These are phyloP conservation scores for Chlorella sp. DNA, from an alignment of 139 green algal species.

Conservation along the genomic window DNA sequence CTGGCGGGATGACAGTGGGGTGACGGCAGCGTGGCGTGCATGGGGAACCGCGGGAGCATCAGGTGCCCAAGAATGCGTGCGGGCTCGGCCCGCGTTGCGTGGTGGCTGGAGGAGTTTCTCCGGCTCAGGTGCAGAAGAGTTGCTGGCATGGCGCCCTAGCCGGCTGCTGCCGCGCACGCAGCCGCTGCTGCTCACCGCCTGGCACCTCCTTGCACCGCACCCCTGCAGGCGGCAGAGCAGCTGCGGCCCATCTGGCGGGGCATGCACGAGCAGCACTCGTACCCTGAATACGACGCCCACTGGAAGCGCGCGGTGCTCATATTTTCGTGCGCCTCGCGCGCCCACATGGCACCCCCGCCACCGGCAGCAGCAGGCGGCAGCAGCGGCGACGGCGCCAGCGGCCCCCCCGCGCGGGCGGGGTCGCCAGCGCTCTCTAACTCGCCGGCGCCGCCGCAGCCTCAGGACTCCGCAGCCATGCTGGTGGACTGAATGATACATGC, in stretches of 20 bases:
- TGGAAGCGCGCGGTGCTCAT: constrained; percentile 42
- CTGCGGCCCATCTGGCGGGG: constrained; percentile 51
- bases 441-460: neutral
- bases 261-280: constrained; percentile 53
- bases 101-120: neutral
- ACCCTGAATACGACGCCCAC: constrained; percentile 47
- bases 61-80: neutral
- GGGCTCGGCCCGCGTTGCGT: too few species aligned
- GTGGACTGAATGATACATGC: neutral
- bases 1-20: neutral
- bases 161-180: neutral
- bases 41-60: too few species aligned
- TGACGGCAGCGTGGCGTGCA: neutral
- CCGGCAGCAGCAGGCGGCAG: neutral
- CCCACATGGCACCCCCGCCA: constrained; percentile 17
- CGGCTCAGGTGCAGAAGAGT: too few species aligned
- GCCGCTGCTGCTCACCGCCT: neutral
- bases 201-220: neutral
- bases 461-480: constrained; percentile 14
- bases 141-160: neutral
- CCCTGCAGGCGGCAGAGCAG: constrained; percentile 26
- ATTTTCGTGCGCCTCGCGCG: constrained; percentile 9
- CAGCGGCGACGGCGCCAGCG: neutral
- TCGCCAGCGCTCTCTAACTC: neutral
- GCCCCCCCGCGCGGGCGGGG: neutral